Base-by-base conservation (phyloP, 1,139 yeast species). In the Yamadazyma taylorii region DNA sequence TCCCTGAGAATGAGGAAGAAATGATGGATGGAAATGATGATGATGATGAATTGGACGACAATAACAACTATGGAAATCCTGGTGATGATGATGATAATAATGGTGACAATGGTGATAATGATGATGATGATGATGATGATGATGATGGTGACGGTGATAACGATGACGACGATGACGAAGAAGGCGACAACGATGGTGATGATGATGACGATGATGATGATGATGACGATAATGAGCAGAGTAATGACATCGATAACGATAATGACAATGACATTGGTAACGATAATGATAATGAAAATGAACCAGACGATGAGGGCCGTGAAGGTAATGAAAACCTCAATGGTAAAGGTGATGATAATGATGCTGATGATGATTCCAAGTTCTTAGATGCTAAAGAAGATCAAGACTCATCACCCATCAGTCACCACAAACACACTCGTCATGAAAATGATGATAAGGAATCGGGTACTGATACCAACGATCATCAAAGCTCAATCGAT, bases 1-100 rank as follows among this genome's bases (percentile, higher is more conserved):
- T 47, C 12, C 51, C 45, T 41, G 63, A 56, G 16, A 55, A 53
- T 23, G 63, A 61, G 10, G 63, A 58, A 9, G 63, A 58, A n/a
- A 19, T 17, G 24, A 29, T 19, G 10, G 63, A 55, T 19, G 57
- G 34, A 28, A 37, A 38, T 27, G 42, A 42, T 11, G 42, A 41
- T 10, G 46, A 57, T 5, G 64, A 57, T 34, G 63, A 58, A n/a
- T 21, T 44, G 37, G 45, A 45, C 16, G 36, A 33, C 17, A 45
- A 41, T 16, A 42, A 41, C 10, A 35, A 36, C 6, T 53, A 51
- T 48, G 46, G 39, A 15, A 43, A 43, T 9, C 35, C 34, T n/a
- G 53, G 50, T 48, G 7, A 34, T 11, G 22, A 38, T 25, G 24
- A 37, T 16, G 24, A 32, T 19, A 23, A 35, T 13, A 37, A 14